phyloP scores from a whole-genome alignment of 805 yeast species.

The Candida suzukii region DNA sequence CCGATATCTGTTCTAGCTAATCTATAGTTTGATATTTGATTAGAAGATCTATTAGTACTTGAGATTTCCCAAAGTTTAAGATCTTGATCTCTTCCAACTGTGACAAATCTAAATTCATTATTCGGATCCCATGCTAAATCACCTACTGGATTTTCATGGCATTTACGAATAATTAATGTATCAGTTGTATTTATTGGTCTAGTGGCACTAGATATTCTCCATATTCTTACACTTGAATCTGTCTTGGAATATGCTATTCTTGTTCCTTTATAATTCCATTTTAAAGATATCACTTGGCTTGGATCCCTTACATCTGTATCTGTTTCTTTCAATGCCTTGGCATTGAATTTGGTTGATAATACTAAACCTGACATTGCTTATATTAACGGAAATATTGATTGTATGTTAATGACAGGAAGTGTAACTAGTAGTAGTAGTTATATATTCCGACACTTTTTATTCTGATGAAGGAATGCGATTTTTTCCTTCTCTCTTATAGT shows the following conservation, averaged over 20 bases:
- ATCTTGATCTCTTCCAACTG: conserved; percentile 36
- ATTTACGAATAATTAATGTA: conserved; percentile 24
- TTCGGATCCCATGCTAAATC: conserved; percentile 39
- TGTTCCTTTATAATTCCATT: conserved; percentile 35
- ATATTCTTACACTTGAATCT: conserved; percentile 35
- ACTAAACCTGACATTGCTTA: background rate
- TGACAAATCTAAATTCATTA: conserved; percentile 33
- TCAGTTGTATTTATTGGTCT: background rate
- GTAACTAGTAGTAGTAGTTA: background rate
- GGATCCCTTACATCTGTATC: conserved; percentile 3
- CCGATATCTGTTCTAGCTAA: conserved; percentile 11
- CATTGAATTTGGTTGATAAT: background rate
- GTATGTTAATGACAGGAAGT: background rate
- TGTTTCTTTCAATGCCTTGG: background rate
- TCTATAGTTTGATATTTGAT: conserved; percentile 7
- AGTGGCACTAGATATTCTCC: conserved; percentile 21
- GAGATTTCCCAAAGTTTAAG: conserved; percentile 36
- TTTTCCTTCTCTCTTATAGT: too few species aligned
- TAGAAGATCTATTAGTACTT: conserved; percentile 21
- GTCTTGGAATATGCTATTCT: conserved; percentile 35
- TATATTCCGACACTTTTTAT: too few species aligned
- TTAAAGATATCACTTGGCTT: conserved; percentile 27
- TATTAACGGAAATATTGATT: too few species aligned
- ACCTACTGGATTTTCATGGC: conserved; percentile 35
- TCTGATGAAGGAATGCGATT: too few species aligned